Base-by-base conservation (phyloP, 2,329 filamentous ascomycete species). In the Magnaporthiopsis rhizophila region DNA sequence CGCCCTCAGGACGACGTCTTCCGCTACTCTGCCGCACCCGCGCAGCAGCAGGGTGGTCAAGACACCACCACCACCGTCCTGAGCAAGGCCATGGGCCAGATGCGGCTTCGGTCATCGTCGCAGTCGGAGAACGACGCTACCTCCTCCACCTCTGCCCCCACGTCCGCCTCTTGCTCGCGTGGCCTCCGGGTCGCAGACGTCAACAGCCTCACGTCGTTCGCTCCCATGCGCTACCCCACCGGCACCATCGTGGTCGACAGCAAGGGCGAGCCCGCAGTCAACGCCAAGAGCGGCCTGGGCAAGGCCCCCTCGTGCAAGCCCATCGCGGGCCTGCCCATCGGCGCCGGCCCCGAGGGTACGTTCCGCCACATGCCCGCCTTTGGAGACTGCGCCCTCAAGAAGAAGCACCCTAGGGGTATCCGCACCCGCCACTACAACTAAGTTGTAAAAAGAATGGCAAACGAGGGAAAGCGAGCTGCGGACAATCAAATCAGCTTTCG, bases 331-430 rank as follows among this genome's bases (percentile, higher is more conserved):
- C 71, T 78, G 1, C 78, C 78, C 26, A 69, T 79, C 24, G 78
- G 77, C 30, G 77, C 77, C 26, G 78, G 78, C 0, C 77, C 78
- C 9, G 78, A 80, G 67, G 75, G 74, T 28, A 59, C 64, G 5
- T 63, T 60, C 2, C 57, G 62, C 24, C 68, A 69, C 26, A 62
- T 64, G 11, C 15, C 36, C 11, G 61, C 65, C 0, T 69, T 66
- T 64, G 61, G 56, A 6, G 45, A 59, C 21, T 65, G 64, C 56
- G 26, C 45, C 3, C 62, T 65, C 32, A 57, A 59, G 7, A 57
- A 59, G 7, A 18, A 56, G 28, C 45, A 63, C 56, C 62, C 62
- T n/a, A n/a, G 11, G 11, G 62, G 62, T 21, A 56, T 15, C 28
- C 56, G 62, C 12, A 63, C 56, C 26, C 62, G 56, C 15, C 57